Percentiles rank a stretch among this genome's conserved stretches.
Conservation (phyloP, 148 eudicot species). For the Simmondsia chinensis region DNA sequence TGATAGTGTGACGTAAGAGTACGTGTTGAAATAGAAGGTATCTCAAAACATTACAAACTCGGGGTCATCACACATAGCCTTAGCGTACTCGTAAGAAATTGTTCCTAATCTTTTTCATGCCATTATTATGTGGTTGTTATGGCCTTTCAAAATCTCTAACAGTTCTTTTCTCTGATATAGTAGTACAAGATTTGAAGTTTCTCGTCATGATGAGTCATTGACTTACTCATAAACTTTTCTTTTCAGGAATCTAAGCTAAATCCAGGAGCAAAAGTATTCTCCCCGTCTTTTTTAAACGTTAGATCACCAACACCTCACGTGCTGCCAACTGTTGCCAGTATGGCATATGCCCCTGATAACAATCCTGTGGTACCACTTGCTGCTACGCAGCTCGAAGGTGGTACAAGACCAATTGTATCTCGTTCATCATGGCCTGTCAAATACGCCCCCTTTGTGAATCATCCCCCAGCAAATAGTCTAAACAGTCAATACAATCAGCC, state of each 20-base stretch:
- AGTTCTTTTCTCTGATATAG: too few relatives aligned
- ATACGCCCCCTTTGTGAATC: constrained; percentile 41
- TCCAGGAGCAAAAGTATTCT: constrained; percentile 77
- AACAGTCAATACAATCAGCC: constrained; percentile 50
- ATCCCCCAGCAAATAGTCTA: constrained; percentile 33
- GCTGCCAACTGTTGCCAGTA: constrained; percentile 31
- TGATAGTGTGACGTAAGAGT: too few relatives aligned
- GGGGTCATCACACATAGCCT: too few relatives aligned
- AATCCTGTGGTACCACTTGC: constrained; percentile 32
- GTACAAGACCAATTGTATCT: constrained; percentile 27
- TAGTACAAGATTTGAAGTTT: too few relatives aligned
- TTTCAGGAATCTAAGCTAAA: constrained; percentile 87
- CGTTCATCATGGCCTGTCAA: constrained; percentile 52
- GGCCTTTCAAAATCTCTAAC: too few relatives aligned
- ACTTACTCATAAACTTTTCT: too few relatives aligned
- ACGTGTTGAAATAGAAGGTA: too few relatives aligned
- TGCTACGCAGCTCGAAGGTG: constrained; percentile 47
- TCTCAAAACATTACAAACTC: too few relatives aligned
- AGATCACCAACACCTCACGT: constrained; percentile 47
- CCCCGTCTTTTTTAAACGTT: constrained; percentile 46
- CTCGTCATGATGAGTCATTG: too few relatives aligned
- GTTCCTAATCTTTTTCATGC: too few relatives aligned
- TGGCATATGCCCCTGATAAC: constrained; percentile 39
- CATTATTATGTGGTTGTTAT: too few relatives aligned
- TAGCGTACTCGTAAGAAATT: too few relatives aligned